These are phyloP conservation scores for Crithidia brevicula DNA, from an alignment of 208 protist species.

Conservation along the genomic window DNA sequence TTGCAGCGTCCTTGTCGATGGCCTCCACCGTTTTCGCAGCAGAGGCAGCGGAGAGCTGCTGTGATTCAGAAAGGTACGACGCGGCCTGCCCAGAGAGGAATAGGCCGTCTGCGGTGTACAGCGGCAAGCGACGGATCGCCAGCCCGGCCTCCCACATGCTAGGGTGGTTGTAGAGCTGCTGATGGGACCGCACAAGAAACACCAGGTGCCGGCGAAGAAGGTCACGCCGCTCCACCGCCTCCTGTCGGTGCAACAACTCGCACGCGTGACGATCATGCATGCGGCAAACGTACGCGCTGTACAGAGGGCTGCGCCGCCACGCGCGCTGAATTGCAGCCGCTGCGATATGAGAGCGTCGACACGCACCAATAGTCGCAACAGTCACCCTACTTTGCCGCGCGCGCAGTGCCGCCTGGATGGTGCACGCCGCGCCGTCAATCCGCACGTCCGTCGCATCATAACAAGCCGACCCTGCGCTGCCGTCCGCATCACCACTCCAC, in stretches of 20 bases:
- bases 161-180: constrained; percentile 65
- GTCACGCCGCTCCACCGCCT: constrained; percentile 73
- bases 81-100: too few species aligned
- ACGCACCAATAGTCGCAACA: neutral
- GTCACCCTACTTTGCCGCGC: constrained; percentile 17
- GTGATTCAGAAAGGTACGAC: too few species aligned
- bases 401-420: constrained; percentile 3
- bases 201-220: constrained; percentile 40
- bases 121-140: constrained; percentile 29
- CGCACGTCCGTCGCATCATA: neutral
- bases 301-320: constrained; percentile 38
- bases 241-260: constrained; percentile 48
- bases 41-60: too few species aligned
- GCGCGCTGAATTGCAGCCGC: constrained; percentile 52
- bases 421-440: neutral
- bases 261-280: constrained; percentile 32
- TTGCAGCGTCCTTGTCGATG: too few species aligned
- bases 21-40: too few species aligned
- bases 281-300: constrained; percentile 21
- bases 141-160: constrained; percentile 38
- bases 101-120: constrained; percentile 39
- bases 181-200: constrained; percentile 63
- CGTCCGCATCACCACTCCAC: too few species aligned
- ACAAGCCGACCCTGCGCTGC: neutral
- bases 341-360: constrained; percentile 7